Evolutionary conservation across 352 stramenopile genomes (phyloP).

Genomic region (Thalassiosira sp.): DNA sequence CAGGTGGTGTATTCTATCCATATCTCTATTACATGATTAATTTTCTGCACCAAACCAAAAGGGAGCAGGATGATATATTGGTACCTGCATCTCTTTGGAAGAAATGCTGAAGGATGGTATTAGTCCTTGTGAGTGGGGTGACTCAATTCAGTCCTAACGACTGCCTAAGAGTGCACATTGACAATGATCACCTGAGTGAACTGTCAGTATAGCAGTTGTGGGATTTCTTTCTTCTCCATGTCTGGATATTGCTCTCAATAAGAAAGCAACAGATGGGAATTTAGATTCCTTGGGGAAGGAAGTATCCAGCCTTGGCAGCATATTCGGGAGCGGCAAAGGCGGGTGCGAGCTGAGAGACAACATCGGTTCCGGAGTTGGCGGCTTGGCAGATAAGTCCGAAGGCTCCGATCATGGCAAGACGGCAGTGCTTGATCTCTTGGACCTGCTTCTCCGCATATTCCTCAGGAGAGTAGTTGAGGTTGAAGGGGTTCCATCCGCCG

Average conservation of each 20-base stretch:
- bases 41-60: constrained; percentile 19
- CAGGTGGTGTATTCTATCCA: constrained; percentile 5
- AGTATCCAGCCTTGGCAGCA: constrained; percentile 85
- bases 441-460: constrained; percentile 86
- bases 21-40: constrained; percentile 33
- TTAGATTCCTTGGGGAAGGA: constrained; percentile 88
- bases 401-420: constrained; percentile 87
- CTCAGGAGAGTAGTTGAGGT: constrained; percentile 86
- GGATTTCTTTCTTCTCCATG: not conserved
- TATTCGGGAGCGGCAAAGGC: constrained; percentile 82
- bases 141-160: not conserved
- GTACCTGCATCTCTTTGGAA: not conserved
- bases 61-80: not conserved
- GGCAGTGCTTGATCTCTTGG: constrained; percentile 88
- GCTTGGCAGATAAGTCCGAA: constrained; percentile 85
- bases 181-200: not conserved
- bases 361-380: constrained; percentile 72
- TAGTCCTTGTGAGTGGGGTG: not conserved
- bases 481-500: constrained; percentile 85
- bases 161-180: not conserved
- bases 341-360: constrained; percentile 82
- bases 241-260: not conserved
- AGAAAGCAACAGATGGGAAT: constrained; percentile 5
- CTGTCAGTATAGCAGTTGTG: constrained; percentile 4
- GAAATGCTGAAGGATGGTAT: not conserved